Conservation (phyloP, 2,329 filamentous ascomycete species). For the Fusarium tupiense region DNA sequence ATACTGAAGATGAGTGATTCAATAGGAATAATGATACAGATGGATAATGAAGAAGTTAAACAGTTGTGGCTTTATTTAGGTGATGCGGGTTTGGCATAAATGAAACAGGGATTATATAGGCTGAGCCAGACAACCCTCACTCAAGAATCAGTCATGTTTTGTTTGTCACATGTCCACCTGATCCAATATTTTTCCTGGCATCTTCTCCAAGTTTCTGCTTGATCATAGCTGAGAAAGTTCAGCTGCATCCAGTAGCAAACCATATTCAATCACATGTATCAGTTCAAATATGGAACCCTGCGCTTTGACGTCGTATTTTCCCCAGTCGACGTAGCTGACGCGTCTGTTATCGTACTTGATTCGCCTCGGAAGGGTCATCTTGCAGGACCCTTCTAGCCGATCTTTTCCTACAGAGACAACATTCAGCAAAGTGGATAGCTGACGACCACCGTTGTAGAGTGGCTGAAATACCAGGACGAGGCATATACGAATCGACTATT, state of each 20-base stretch:
- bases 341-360: not conserved
- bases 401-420: not conserved
- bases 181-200: fast-evolving
- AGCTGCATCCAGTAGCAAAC: not conserved
- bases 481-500: not conserved
- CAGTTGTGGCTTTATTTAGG: fast-evolving
- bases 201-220: not conserved
- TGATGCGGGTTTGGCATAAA: too few relatives aligned
- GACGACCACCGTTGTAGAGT: not conserved
- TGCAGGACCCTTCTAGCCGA: not conserved
- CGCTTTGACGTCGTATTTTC: not conserved
- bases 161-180: not conserved
- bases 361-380: fast-evolving
- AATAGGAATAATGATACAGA: too few relatives aligned
- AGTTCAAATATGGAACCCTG: not conserved
- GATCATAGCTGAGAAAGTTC: not conserved
- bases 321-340: not conserved
- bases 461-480: not conserved
- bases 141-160: too few relatives aligned
- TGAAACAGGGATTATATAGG: not conserved
- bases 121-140: not conserved
- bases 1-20: not conserved
- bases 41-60: not conserved
- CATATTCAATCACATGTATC: fast-evolving
- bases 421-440: not conserved